Percentiles rank a stretch among this genome's conserved stretches.
Conservation (phyloP, 306 rosid genomes). For the Begonia peltatifolia region DNA sequence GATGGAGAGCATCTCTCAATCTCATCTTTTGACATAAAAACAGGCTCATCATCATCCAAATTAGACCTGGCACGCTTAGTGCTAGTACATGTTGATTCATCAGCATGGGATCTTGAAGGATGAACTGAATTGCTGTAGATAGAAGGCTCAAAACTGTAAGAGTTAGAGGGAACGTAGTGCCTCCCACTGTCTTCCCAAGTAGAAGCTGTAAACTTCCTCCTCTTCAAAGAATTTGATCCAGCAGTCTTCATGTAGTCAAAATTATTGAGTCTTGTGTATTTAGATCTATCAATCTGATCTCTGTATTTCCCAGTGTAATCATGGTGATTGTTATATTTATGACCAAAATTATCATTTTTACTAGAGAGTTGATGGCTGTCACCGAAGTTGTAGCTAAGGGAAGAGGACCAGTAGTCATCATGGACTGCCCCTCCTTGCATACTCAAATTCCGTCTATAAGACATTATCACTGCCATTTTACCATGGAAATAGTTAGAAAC, state of each 20-base stretch:
- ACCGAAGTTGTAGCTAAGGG: slow-evolving; percentile 25
- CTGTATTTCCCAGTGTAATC: slow-evolving; percentile 24
- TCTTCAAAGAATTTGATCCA: slow-evolving; percentile 37
- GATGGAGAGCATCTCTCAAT: slow-evolving; percentile 93
- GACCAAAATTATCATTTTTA: slow-evolving; percentile 25
- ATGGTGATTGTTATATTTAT: slow-evolving; percentile 22
- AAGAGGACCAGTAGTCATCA: slow-evolving; percentile 35
- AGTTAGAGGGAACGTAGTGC: slow-evolving; percentile 27
- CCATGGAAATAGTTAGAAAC: background rate
- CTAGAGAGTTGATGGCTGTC: slow-evolving; percentile 33
- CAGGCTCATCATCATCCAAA: slow-evolving; percentile 61
- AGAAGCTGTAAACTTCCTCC: slow-evolving; percentile 61
- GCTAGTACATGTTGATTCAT: slow-evolving; percentile 32
- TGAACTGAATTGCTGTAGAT: slow-evolving; percentile 21
- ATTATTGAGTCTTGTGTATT: slow-evolving; percentile 16
- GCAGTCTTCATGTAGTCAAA: slow-evolving; percentile 27
- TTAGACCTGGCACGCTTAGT: slow-evolving; percentile 41
- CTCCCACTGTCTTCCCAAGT: slow-evolving; percentile 49
- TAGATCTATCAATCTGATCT: slow-evolving; percentile 18
- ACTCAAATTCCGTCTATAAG: slow-evolving; percentile 36
- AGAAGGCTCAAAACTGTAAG: slow-evolving; percentile 25
- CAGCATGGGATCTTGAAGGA: slow-evolving; percentile 30
- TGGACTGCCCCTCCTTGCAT: slow-evolving; percentile 29
- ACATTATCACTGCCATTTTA: slow-evolving; percentile 47
- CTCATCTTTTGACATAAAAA: slow-evolving; percentile 85